phyloP scores from a whole-genome alignment of 331 rosid genomes.

The Cydonia oblonga region DNA sequence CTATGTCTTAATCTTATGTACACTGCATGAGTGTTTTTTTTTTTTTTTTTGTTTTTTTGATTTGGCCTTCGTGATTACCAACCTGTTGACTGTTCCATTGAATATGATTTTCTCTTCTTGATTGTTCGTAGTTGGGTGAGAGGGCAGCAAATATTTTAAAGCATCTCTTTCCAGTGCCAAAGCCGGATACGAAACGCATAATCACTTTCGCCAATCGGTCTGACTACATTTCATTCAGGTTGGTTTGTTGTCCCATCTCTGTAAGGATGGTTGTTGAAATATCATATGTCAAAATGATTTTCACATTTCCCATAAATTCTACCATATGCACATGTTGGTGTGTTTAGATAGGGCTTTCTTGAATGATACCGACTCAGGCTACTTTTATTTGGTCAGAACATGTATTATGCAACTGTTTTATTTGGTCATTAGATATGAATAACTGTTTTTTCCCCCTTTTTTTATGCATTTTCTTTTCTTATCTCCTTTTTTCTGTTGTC shows the following conservation, averaged over 20 bases:
- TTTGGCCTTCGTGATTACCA: not conserved
- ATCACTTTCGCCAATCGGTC: slow-evolving; percentile 64
- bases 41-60: no score
- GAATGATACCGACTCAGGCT: not conserved
- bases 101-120: slow-evolving; percentile 5
- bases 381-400: not conserved
- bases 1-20: not conserved
- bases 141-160: slow-evolving; percentile 73
- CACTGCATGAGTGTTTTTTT: no score
- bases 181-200: slow-evolving; percentile 82
- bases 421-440: no score
- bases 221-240: slow-evolving; percentile 86
- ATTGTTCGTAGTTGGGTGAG: slow-evolving; percentile 55
- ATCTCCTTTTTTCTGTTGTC: not conserved
- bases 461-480: not conserved
- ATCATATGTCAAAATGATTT: not conserved
- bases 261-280: not conserved
- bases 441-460: no score
- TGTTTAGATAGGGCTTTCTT: not conserved
- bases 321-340: not conserved
- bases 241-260: slow-evolving; percentile 5
- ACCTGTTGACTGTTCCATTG: not conserved
- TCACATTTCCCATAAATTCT: not conserved
- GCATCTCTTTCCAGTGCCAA: slow-evolving; percentile 47
- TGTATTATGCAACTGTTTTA: not conserved